Conservation (phyloP, 345 rosid species). For the Populus simonii region DNA sequence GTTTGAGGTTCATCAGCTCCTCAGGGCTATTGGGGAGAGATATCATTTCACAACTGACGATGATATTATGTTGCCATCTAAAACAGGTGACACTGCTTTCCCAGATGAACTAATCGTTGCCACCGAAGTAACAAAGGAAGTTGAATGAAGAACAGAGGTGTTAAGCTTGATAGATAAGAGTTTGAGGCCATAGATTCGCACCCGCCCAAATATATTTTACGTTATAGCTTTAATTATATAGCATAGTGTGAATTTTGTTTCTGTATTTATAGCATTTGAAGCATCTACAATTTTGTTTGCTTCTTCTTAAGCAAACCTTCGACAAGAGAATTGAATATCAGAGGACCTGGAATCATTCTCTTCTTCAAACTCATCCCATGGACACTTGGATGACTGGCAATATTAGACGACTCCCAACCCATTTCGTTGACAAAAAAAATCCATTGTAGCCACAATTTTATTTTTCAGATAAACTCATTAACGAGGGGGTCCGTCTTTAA, state of each 20-base stretch:
- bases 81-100: conserved; percentile 49
- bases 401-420: too few species aligned
- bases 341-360: too few species aligned
- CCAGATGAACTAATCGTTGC: conserved; percentile 84
- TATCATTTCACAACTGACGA: conserved; percentile 73
- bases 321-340: too few species aligned
- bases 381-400: too few species aligned
- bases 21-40: conserved; percentile 77
- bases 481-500: too few species aligned
- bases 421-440: too few species aligned
- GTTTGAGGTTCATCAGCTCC: conserved; percentile 83
- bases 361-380: too few species aligned
- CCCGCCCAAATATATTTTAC: too few species aligned
- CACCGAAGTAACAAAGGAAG: conserved; percentile 25
- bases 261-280: neutral
- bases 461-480: too few species aligned
- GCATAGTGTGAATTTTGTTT: neutral
- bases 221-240: neutral
- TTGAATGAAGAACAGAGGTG: neutral
- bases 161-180: neutral
- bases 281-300: neutral
- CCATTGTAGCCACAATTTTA: too few species aligned
- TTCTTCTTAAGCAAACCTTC: too few species aligned
- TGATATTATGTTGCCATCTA: conserved; percentile 62
- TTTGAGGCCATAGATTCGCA: neutral